Evolutionary conservation across 305 asterid genomes (phyloP), one percentile per base, ranked within the genome.

Genomic region (Fraxinus dipetala): DNA sequence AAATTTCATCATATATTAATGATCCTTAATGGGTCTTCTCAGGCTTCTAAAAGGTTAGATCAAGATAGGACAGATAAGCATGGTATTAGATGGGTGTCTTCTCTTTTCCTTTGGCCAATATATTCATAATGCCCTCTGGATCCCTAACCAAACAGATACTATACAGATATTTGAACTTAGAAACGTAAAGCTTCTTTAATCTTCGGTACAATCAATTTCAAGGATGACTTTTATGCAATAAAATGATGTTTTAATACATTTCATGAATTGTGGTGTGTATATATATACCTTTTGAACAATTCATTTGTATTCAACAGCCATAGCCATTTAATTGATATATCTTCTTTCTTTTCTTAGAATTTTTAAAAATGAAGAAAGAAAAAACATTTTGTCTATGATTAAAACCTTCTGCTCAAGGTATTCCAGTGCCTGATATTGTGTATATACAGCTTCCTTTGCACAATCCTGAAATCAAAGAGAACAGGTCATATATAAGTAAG

Each of bases 381-480:
- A 4, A 70, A 73, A 16, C 30, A 38, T 38, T 38, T 38, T 43
- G n/a, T 45, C 59, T 9, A 72, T 8, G 56, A 82, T 59, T 79
- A 80, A 83, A 84, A 92, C 98, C 94, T 92, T 91, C 82, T 87
- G 86, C 80, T 93, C 98, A 36, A 96, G 98, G 89, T 83, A 93
- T 83, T 87, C 95, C 79, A 96, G 86, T 31, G 99, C 98, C 85
- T 90, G 92, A 34, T 83, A 80, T 89, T 92, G 92, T 79, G 98
- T 93, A 77, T 90, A 88, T 78, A 94, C 91, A 78, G 51, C 84
- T 80, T 84, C 86, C 89, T 84, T 86, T 54, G 90, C 91, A 90
- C 98, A 93, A 84, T 96, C 99, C 99, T 94, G 97, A 87, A 87
- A 86, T 76, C 81, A 81, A 81, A 86, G 43, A 77, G 65, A 81